Conservation (phyloP, 1,284 basidiomycete species). For the Volvariella volvacea region DNA sequence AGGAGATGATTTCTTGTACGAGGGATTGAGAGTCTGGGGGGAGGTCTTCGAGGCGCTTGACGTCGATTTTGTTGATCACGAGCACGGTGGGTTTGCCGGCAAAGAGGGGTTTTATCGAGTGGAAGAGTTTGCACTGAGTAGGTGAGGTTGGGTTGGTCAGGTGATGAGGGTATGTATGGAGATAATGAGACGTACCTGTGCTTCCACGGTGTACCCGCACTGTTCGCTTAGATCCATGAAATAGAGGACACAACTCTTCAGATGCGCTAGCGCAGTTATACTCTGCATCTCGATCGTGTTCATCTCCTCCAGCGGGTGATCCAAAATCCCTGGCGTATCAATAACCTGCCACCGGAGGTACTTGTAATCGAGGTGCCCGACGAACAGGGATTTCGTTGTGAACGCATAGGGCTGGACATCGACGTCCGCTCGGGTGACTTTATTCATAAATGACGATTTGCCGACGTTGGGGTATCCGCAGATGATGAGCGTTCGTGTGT, state of each 20-base stretch:
- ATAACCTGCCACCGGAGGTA: constrained; percentile 98
- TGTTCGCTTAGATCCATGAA: constrained; percentile 98
- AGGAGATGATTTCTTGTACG: constrained; percentile 80
- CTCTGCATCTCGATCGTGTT: constrained; percentile 99
- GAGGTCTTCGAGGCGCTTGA: constrained; percentile 80
- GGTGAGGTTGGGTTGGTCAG: not conserved
- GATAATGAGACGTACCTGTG: constrained; percentile 54
- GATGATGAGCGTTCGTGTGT: constrained; percentile 92
- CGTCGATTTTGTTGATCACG: constrained; percentile 95
- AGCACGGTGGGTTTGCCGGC: constrained; percentile 86
- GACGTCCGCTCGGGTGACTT: constrained; percentile 94
- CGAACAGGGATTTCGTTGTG: constrained; percentile 94
- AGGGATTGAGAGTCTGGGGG: constrained; percentile 66
- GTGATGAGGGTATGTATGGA: not conserved
- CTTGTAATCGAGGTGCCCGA: constrained; percentile 96
- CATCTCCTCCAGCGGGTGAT: constrained; percentile 96
- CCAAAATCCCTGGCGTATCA: constrained; percentile 89
- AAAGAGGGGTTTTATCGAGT: constrained; percentile 96
- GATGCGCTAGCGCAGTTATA: constrained; percentile 91
- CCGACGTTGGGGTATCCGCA: constrained; percentile 98
- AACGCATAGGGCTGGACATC: constrained; percentile 98
- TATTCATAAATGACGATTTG: constrained; percentile 97
- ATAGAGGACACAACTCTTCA: constrained; percentile 88
- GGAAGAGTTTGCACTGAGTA: constrained; percentile 87
- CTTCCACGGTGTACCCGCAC: constrained; percentile 92